Evolutionary conservation across 257 asterid species (phyloP).

Genomic region (Prunella vulgaris): DNA sequence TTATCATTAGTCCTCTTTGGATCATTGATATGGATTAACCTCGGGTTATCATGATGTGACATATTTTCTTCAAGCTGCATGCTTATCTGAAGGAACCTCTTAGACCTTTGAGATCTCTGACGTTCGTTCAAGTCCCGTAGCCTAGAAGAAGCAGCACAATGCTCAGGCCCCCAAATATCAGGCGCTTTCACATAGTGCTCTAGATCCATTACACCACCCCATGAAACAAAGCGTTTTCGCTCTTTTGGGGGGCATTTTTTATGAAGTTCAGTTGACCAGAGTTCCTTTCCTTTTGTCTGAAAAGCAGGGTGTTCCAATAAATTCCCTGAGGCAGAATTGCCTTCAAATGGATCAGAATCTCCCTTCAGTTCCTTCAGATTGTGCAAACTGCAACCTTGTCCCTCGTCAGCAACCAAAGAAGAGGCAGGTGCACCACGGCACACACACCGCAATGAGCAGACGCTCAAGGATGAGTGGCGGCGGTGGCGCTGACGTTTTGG

Average conservation of each 20-base stretch:
- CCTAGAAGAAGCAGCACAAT: conserved; percentile 33
- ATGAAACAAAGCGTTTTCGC: conserved; percentile 65
- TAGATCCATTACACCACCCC: conserved; percentile 89
- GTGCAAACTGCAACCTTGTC: conserved; percentile 21
- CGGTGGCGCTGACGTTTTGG: conserved; percentile 33
- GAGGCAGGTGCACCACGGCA: conserved; percentile 27
- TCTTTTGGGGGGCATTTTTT: conserved; percentile 44
- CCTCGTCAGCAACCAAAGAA: conserved; percentile 32
- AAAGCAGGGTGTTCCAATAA: conserved; percentile 15
- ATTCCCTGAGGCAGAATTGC: conserved; percentile 21
- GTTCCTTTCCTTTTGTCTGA: conserved; percentile 30
- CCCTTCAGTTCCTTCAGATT: conserved; percentile 34
- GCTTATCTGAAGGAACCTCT: conserved; percentile 66
- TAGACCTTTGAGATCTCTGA: conserved; percentile 39
- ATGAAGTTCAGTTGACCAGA: conserved; percentile 40
- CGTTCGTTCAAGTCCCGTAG: conserved; percentile 38
- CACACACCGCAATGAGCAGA: conserved; percentile 33
- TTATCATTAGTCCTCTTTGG: conserved; percentile 68
- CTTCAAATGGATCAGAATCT: conserved; percentile 17
- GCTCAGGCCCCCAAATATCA: conserved; percentile 50
- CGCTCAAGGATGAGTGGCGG: conserved; percentile 34
- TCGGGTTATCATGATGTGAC: conserved; percentile 58
- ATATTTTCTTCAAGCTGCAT: conserved; percentile 71
- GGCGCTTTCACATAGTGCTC: conserved; percentile 34
- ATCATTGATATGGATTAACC: conserved; percentile 82